Base-by-base conservation (phyloP, 1,284 basidiomycete species). In the Anthracocystis setariae region DNA sequence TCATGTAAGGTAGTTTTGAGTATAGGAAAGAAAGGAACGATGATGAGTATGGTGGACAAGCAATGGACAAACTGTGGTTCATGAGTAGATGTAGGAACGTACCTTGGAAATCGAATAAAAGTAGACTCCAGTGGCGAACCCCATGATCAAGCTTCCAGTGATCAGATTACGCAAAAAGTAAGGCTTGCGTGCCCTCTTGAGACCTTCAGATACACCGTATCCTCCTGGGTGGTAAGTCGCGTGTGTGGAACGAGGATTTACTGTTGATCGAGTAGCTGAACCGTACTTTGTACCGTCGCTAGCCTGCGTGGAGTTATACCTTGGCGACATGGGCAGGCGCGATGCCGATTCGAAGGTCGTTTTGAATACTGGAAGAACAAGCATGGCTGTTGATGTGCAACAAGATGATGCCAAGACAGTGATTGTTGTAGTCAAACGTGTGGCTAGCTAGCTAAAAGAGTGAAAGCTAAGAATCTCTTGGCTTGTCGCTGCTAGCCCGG, bases 51-150 rank as follows among this genome's bases (percentile, higher is more conserved):
- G 8, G 15, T 5, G 5, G 23, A 23, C 12, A 10, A 18, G 40
- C 20, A 24, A 48, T 43, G 20, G 1, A 62, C 62, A 4, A 32
- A 78, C 76, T 69, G 75, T 78, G 21, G 67, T 70, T 82, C 98
- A 94, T 13, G 93, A 94, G 84, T 97, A 98, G 9, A 89, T 87
- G 88, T 93, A 98, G 17, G 15, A 1, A 62, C 62, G 4, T 33
- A 78, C 76, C 73, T 77, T 78, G 21, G 67, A 73, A 82, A 98
- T 94, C 15, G 93, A 94, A 84, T 97, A 98, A 9, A 89, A 87
- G 88, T 93, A 98, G 17, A 96, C 89, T 44, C 90, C 89, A n/a
- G 89, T 87, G 27, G 89, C 89, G 82, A 97, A 95, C 2, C 87
- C 86, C 42, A 89, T 86, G 58, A 97, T 87, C 3, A 86, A 81